Conservation (phyloP, 1,284 basidiomycete genomes). For the Stereum hirsutum region DNA sequence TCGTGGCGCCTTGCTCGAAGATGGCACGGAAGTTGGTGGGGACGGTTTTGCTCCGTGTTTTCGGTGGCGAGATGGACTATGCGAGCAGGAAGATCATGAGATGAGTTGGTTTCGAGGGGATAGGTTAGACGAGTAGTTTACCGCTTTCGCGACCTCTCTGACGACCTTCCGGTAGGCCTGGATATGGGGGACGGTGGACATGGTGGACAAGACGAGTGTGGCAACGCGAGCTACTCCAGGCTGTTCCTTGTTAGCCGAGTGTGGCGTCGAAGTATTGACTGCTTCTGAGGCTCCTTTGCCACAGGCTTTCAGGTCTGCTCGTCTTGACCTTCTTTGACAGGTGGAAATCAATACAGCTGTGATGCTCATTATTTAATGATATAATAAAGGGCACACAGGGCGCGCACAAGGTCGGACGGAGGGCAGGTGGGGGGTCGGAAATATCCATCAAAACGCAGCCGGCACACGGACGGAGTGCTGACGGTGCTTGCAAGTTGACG, state of each 20-base stretch:
- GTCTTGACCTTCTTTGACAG: no score
- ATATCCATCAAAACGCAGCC: conserved; percentile 9
- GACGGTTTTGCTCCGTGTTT: conserved; percentile 35
- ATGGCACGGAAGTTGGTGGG: conserved; percentile 48
- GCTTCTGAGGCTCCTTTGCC: no score
- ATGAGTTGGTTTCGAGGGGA: conserved; percentile 3
- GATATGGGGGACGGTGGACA: conserved; percentile 7
- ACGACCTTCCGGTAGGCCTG: conserved; percentile 33
- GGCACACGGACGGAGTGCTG: no score
- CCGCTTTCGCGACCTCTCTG: conserved; percentile 33
- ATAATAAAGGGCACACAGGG: no score
- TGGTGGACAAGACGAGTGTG: conserved; percentile 7
- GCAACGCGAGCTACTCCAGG: no score
- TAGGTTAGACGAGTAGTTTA: conserved; percentile 14
- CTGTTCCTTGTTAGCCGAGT: no score
- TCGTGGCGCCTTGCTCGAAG: conserved; percentile 32
- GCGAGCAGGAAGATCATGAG: conserved; percentile 8
- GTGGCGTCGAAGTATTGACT: no score
- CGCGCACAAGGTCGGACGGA: no score
- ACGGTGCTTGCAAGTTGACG: conserved; percentile 4
- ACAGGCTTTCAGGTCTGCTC: no score
- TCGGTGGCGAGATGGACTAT: conserved; percentile 35
- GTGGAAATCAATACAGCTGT: no score
- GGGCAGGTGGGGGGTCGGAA: not conserved
- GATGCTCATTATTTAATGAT: no score